A percentile compares a stretch with the other conserved stretches of the same genome.
Evolutionary conservation across 352 stramenopile genomes (phyloP).

Genomic region (Lagenidium giganteum): DNA sequence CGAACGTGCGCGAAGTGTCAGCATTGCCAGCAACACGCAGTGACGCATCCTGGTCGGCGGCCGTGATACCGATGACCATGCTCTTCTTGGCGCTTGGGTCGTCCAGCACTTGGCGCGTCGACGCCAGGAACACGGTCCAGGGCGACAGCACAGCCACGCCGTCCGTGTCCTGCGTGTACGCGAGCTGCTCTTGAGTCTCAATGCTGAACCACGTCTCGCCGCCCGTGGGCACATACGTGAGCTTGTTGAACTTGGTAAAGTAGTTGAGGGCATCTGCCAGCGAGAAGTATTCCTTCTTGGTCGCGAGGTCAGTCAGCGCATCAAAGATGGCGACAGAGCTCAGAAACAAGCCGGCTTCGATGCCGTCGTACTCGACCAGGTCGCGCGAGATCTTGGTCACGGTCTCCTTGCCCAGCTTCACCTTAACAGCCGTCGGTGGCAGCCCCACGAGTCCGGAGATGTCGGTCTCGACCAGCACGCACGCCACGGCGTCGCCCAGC

Average conservation of each 20-base stretch:
- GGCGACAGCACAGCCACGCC: slow-evolving; percentile 57
- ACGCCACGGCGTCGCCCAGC: slow-evolving; percentile 52
- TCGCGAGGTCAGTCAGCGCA: slow-evolving; percentile 49
- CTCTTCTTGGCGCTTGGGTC: slow-evolving; percentile 61
- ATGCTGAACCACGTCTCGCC: slow-evolving; percentile 83
- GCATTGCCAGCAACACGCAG: slow-evolving; percentile 62
- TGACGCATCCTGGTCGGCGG: slow-evolving; percentile 49
- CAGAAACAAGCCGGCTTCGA: slow-evolving; percentile 71
- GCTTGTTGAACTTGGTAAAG: slow-evolving; percentile 58
- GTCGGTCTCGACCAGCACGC: slow-evolving; percentile 72
- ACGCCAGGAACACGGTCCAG: slow-evolving; percentile 76
- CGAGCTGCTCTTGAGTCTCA: slow-evolving; percentile 76
- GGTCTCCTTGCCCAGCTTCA: slow-evolving; percentile 50
- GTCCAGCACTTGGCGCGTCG: slow-evolving; percentile 30
- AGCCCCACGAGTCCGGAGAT: slow-evolving; percentile 54
- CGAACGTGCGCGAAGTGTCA: slow-evolving; percentile 41
- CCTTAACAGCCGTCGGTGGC: slow-evolving; percentile 51
- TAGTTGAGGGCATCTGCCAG: slow-evolving; percentile 66
- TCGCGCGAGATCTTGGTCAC: slow-evolving; percentile 59
- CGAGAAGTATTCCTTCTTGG: slow-evolving; percentile 68
- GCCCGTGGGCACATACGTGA: slow-evolving; percentile 57
- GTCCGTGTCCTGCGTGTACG: slow-evolving; percentile 71
- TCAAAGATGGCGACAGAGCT: slow-evolving; percentile 67
- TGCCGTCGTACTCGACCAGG: slow-evolving; percentile 46
- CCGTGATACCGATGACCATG: slow-evolving; percentile 68